Conservation (phyloP, 257 asterid species). For the Pogostemon cablin region DNA sequence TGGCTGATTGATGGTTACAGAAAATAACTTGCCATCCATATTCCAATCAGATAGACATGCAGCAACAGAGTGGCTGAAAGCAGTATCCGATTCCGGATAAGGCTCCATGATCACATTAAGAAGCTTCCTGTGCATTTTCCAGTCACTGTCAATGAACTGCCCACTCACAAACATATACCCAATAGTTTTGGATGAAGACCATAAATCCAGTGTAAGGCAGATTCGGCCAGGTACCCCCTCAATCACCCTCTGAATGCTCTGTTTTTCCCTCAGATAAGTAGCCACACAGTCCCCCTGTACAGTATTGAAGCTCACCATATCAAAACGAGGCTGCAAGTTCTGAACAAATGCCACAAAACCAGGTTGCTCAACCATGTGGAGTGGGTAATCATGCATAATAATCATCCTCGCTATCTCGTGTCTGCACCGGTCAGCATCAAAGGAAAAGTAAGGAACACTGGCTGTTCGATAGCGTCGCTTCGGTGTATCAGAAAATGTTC, state of each 20-base stretch:
- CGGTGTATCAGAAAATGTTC: slow-evolving; percentile 57
- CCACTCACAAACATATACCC: slow-evolving; percentile 85
- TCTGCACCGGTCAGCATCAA: slow-evolving; percentile 85
- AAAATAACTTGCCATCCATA: slow-evolving; percentile 81
- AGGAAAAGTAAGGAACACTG: slow-evolving; percentile 53
- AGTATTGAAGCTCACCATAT: slow-evolving; percentile 90
- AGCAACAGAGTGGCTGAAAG: slow-evolving; percentile 88
- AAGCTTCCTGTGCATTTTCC: slow-evolving; percentile 89
- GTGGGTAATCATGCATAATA: slow-evolving; percentile 94
- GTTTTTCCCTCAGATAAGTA: slow-evolving; percentile 79
- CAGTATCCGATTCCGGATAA: slow-evolving; percentile 78
- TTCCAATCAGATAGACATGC: slow-evolving; percentile 92
- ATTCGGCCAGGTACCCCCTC: slow-evolving; percentile 84
- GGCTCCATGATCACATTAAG: slow-evolving; percentile 90
- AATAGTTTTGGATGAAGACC: slow-evolving; percentile 66
- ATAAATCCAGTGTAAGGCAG: slow-evolving; percentile 79
- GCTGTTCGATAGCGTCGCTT: slow-evolving; percentile 74
- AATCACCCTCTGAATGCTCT: slow-evolving; percentile 67
- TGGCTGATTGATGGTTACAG: slow-evolving; percentile 71
- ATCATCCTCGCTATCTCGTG: slow-evolving; percentile 90
- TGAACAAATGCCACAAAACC: slow-evolving; percentile 88
- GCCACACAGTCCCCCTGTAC: slow-evolving; percentile 96
- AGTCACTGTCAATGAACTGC: slow-evolving; percentile 79
- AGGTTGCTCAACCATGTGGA: slow-evolving; percentile 95
- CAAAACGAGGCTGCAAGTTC: slow-evolving; percentile 89